phyloP scores from a whole-genome alignment of 1,139 yeast species.

The Saccharomyces pastorianus region DNA sequence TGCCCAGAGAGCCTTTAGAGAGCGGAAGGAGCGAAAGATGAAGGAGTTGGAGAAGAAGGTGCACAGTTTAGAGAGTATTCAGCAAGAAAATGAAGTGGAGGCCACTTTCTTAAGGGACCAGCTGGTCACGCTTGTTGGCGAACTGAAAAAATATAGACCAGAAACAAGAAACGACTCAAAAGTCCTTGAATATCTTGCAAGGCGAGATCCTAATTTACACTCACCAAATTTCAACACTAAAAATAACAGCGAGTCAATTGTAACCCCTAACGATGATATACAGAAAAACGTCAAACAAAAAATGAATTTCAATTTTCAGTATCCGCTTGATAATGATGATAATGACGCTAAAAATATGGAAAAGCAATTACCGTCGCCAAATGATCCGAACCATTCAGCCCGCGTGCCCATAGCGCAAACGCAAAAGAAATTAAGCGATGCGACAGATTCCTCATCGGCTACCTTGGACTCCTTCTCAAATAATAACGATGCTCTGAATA shows the following conservation, averaged over 20 bases:
- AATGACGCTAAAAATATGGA: background rate
- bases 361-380: background rate
- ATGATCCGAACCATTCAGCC: background rate
- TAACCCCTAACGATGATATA: background rate
- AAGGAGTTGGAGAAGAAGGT: conserved; percentile 82
- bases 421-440: background rate
- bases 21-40: conserved; percentile 83
- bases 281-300: background rate
- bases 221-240: background rate
- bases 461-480: background rate
- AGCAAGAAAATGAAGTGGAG: conserved; percentile 58
- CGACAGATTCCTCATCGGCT: background rate
- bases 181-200: conserved; percentile 22
- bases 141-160: conserved; percentile 56
- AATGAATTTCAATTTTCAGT: background rate
- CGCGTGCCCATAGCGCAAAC: background rate
- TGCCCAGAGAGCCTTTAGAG: conserved; percentile 94
- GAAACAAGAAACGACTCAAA: conserved; percentile 21
- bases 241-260: background rate
- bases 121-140: conserved; percentile 65
- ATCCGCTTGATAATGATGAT: background rate
- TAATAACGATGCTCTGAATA: conserved; percentile 3
- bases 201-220: conserved; percentile 10
- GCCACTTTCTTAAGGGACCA: conserved; percentile 71
- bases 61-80: conserved; percentile 58